Percentiles rank a stretch among this genome's conserved stretches.
Evolutionary conservation across 129 eudicot species (phyloP).

Genomic region (Tagetes erecta): DNA sequence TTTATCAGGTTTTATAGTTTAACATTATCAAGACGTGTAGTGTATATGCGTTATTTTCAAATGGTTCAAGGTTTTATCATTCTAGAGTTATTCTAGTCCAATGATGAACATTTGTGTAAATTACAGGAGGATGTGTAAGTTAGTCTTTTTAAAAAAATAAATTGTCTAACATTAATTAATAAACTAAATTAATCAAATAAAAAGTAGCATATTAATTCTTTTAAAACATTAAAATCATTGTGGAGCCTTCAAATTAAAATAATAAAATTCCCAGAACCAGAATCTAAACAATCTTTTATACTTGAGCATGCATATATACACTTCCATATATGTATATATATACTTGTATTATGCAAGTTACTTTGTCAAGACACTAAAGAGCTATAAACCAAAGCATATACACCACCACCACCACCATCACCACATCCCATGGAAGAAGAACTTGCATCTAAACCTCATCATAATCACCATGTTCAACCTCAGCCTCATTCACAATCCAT

Average conservation of each 20-base stretch:
- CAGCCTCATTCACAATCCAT: constrained; percentile 42
- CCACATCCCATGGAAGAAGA: constrained; percentile 23
- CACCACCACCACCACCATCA: constrained; percentile 4
- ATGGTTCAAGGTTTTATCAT: too few relatives aligned
- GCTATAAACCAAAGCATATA: constrained; percentile 26
- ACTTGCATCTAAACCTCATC: constrained; percentile 34
- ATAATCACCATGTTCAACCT: constrained; percentile 24
- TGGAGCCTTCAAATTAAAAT: not conserved
- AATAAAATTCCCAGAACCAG: constrained; percentile 6
- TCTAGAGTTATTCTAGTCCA: too few relatives aligned
- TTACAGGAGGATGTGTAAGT: not conserved
- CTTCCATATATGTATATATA: constrained; percentile 33
- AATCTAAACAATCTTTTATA: not conserved
- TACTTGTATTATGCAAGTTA: constrained; percentile 38
- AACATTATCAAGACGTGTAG: too few relatives aligned
- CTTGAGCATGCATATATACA: constrained; percentile 22
- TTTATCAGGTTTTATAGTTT: too few relatives aligned
- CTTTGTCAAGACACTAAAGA: constrained; percentile 35
- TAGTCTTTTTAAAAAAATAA: not conserved
- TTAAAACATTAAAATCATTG: not conserved
- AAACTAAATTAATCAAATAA: not conserved
- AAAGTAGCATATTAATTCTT: not conserved
- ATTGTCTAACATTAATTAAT: not conserved
- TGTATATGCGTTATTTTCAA: too few relatives aligned
- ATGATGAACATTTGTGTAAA: too few relatives aligned